Conservation (phyloP, 192 early-diverging fungal species). For the Chytriomyces confervae region DNA sequence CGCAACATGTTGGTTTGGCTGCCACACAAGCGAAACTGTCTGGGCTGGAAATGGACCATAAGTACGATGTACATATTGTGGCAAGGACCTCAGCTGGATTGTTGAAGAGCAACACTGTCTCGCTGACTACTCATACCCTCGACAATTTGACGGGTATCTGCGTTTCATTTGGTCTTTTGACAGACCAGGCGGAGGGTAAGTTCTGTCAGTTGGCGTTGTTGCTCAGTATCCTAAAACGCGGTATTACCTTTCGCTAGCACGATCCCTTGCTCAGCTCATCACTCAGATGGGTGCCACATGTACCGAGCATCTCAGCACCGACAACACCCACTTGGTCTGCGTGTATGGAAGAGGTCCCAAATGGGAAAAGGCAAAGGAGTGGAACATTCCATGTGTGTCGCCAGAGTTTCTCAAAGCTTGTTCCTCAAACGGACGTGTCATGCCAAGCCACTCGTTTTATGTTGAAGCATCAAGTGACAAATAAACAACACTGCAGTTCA, state of each 20-base stretch:
- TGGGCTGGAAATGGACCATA: slow-evolving; percentile 88
- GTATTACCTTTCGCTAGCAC: too few species aligned
- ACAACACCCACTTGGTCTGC: slow-evolving; percentile 93
- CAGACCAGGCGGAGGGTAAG: slow-evolving; percentile 74
- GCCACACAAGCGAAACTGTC: slow-evolving; percentile 32
- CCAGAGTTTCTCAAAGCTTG: slow-evolving; percentile 96
- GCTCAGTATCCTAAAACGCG: too few species aligned
- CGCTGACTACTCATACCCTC: slow-evolving; percentile 84
- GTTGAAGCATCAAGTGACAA: slow-evolving; percentile 22
- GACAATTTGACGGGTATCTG: slow-evolving; percentile 97
- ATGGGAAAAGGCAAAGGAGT: slow-evolving; percentile 84
- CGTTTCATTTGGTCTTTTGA: slow-evolving; percentile 91
- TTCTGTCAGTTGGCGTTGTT: too few species aligned
- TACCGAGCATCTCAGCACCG: slow-evolving; percentile 83
- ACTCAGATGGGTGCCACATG: slow-evolving; percentile 86
- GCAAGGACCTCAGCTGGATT: slow-evolving; percentile 92
- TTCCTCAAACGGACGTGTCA: slow-evolving; percentile 86
- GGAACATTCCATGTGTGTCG: slow-evolving; percentile 94
- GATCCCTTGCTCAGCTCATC: slow-evolving; percentile 72
- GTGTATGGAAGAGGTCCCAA: slow-evolving; percentile 82
- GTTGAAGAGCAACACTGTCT: slow-evolving; percentile 77
- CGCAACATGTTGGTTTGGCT: slow-evolving; percentile 58
- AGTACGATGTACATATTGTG: slow-evolving; percentile 88
- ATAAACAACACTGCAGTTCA: background rate
- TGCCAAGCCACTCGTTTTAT: slow-evolving; percentile 63